Conservation (phyloP, 2,329 filamentous ascomycete species). For the Cordyceps fumosorosea region DNA sequence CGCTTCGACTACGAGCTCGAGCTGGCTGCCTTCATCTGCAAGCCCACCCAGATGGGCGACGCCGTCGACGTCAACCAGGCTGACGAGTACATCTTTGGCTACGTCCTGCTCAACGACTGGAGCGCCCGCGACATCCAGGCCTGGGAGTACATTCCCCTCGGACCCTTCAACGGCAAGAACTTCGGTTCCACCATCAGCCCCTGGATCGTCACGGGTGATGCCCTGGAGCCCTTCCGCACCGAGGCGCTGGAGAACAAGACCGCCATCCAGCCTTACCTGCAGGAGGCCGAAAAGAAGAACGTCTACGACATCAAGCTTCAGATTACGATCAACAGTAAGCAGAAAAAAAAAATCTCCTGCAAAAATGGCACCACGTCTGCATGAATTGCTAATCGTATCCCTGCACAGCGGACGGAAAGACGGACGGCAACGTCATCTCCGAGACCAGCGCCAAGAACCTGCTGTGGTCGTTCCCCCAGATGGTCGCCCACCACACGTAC, state of each 20-base stretch:
- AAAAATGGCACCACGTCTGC: too few species aligned
- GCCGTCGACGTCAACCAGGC: constrained; percentile 61
- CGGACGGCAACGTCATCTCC: constrained; percentile 10
- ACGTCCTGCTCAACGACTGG: constrained; percentile 61
- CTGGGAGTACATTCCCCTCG: constrained; percentile 55
- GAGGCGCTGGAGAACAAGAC: constrained; percentile 26
- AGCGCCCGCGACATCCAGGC: constrained; percentile 55
- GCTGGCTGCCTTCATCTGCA: constrained; percentile 67
- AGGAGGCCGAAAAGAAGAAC: constrained; percentile 42
- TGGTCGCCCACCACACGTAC: constrained; percentile 68
- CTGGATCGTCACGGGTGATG: constrained; percentile 57
- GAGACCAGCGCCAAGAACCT: constrained; percentile 31
- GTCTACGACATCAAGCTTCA: constrained; percentile 32
- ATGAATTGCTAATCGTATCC: neutral
- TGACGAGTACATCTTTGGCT: constrained; percentile 64
- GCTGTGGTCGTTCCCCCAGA: constrained; percentile 70
- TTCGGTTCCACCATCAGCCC: constrained; percentile 54
- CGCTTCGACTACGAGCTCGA: constrained; percentile 73
- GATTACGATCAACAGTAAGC: constrained; percentile 33
- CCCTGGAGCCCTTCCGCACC: constrained; percentile 33
- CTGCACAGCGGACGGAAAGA: constrained; percentile 9
- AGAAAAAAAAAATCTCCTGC: neutral
- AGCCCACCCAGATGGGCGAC: constrained; percentile 58
- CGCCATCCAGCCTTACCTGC: constrained; percentile 38
- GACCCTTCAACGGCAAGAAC: constrained; percentile 57